These are phyloP conservation scores for Aspergillus bertholletiae DNA, from an alignment of 495 filamentous ascomycete species.

Conservation along the genomic window DNA sequence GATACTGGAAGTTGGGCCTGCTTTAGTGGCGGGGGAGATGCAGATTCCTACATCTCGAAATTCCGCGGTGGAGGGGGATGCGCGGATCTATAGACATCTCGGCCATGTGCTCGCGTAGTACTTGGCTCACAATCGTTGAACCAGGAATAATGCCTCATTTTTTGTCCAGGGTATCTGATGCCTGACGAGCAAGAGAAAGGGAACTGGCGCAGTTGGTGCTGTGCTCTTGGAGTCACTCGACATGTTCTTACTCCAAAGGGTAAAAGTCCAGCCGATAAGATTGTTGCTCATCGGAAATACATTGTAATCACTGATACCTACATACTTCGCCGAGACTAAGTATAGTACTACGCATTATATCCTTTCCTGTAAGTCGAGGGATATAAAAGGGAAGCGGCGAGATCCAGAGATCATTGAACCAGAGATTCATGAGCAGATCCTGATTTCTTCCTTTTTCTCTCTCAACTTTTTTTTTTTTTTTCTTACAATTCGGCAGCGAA, in stretches of 20 bases:
- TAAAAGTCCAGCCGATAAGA: not conserved
- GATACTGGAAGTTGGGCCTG: not conserved
- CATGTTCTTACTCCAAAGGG: not conserved
- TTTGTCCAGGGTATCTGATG: too few species aligned
- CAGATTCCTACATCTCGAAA: not conserved
- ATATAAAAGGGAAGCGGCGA: not conserved
- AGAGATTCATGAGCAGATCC: not conserved
- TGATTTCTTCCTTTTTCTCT: not conserved
- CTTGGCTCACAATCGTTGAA: not conserved
- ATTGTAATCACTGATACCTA: not conserved
- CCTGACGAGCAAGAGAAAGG: not conserved
- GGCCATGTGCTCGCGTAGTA: not conserved
- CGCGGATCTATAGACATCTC: not conserved
- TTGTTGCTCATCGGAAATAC: not conserved
- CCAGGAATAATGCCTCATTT: not conserved
- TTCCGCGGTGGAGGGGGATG: not conserved
- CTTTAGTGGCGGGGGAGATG: too few species aligned
- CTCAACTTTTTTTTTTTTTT: not conserved
- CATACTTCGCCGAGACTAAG: not conserved
- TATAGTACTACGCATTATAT: not conserved
- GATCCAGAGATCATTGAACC: not conserved
- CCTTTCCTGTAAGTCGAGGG: not conserved
- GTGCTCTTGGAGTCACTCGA: not conserved
- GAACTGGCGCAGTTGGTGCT: not conserved
- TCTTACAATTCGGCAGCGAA: not conserved